Evolutionary conservation across 2,329 filamentous ascomycete species (phyloP).

Genomic region (Zymoseptoria ardabiliae): DNA sequence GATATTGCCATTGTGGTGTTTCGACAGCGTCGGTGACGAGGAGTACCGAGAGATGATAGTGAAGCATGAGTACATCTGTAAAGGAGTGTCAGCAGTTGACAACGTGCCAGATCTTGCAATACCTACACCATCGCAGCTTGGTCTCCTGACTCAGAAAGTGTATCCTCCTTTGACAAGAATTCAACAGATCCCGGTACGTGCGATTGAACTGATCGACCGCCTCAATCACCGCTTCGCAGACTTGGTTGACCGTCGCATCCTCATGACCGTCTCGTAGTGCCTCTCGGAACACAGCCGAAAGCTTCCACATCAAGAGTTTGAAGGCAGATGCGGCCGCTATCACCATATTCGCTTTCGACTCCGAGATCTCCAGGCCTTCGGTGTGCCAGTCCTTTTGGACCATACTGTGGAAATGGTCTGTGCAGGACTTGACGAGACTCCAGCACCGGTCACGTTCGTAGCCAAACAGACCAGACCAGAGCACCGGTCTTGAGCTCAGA

Average conservation of each 20-base stretch:
- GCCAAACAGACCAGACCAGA: slow-evolving; percentile 7
- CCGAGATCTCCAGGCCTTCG: slow-evolving; percentile 2
- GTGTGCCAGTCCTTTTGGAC: slow-evolving; percentile 3
- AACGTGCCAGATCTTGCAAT: too few relatives aligned
- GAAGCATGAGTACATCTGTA: slow-evolving; percentile 2
- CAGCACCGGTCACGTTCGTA: slow-evolving; percentile 7
- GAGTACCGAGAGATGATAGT: slow-evolving; percentile 5
- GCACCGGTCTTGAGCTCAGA: slow-evolving; percentile 4
- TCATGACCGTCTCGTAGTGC: slow-evolving; percentile 9
- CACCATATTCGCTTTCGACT: slow-evolving; percentile 6
- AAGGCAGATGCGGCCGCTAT: slow-evolving; percentile 6
- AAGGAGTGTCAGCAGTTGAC: background rate
- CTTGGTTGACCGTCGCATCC: slow-evolving; percentile 3
- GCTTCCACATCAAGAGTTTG: slow-evolving; percentile 8
- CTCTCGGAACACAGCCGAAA: slow-evolving; percentile 8
- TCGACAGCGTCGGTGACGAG: slow-evolving; percentile 8
- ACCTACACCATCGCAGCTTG: slow-evolving; percentile 5
- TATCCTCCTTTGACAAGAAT: slow-evolving; percentile 6
- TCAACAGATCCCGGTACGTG: slow-evolving; percentile 3
- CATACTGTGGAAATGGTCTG: slow-evolving; percentile 6
- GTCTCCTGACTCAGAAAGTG: slow-evolving; percentile 6
- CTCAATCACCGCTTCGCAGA: slow-evolving; percentile 1
- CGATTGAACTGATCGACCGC: slow-evolving; percentile 6
- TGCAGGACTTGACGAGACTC: slow-evolving; percentile 8
- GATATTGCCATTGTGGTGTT: slow-evolving; percentile 3